A percentile compares a stretch with the other conserved stretches of the same genome.
phyloP scores from a whole-genome alignment of 768 basidiomycete genomes.

The Terana coerulea region DNA sequence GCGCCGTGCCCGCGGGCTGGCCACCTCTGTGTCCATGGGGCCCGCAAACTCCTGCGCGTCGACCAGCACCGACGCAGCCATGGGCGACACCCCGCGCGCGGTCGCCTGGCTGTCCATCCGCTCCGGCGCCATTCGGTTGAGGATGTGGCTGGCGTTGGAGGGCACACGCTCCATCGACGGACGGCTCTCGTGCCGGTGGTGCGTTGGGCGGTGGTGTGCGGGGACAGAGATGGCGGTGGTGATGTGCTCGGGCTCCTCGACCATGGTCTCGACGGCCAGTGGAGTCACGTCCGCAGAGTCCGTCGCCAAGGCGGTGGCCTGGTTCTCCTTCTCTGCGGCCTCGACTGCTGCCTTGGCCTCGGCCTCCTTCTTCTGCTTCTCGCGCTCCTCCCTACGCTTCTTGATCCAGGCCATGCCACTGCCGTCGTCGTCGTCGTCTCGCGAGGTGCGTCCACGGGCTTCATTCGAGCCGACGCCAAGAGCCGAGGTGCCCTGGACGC shows the following conservation, averaged over 20 bases:
- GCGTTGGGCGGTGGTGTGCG: constrained; percentile 18
- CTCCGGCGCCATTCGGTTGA: constrained; percentile 10
- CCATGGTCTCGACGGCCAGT: constrained; percentile 6
- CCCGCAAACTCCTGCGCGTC: constrained; percentile 17
- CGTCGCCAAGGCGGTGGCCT: constrained; percentile 5
- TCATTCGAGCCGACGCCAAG: constrained; percentile 18
- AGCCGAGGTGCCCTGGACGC: constrained; percentile 21
- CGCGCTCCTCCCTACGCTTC: constrained; percentile 52
- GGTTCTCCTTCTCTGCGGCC: constrained; percentile 3
- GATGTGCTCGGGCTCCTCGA: constrained; percentile 24
- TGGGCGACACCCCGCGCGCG: constrained; percentile 15
- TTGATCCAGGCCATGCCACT: constrained; percentile 86
- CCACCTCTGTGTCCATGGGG: constrained; percentile 20
- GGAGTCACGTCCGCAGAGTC: constrained; percentile 5
- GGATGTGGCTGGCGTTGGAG: background rate
- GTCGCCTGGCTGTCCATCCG: constrained; percentile 24
- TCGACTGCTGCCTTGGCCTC: constrained; percentile 5
- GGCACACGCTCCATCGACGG: constrained; percentile 9
- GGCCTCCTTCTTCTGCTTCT: constrained; percentile 31
- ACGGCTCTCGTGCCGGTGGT: background rate
- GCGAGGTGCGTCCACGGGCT: background rate
- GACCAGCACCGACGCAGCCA: background rate
- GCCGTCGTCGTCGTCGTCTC: constrained; percentile 67
- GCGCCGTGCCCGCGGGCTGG: constrained; percentile 12
- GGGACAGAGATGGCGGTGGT: constrained; percentile 34